phyloP scores from a whole-genome alignment of 306 rosid species.

The Dicorynia guianensis region DNA sequence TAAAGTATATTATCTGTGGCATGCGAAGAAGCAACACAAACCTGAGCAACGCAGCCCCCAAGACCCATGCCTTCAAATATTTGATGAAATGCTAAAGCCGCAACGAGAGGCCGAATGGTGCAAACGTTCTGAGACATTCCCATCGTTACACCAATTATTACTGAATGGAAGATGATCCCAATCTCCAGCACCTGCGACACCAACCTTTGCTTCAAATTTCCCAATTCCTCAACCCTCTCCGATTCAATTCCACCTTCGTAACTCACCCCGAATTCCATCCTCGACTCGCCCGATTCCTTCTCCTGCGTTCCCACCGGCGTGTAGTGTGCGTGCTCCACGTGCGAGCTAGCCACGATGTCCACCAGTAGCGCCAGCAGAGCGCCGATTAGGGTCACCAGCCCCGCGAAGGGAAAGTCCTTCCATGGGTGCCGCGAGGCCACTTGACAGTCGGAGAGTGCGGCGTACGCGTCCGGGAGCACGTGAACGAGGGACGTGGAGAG shows the following conservation, averaged over 20 bases:
- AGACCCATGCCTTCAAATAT: slow-evolving; percentile 97
- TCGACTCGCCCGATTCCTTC: slow-evolving; percentile 39
- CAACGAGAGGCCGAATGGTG: slow-evolving; percentile 84
- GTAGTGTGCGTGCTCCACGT: slow-evolving; percentile 73
- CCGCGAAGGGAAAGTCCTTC: slow-evolving; percentile 91
- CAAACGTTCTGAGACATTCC: slow-evolving; percentile 98
- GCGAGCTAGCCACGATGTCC: slow-evolving; percentile 80
- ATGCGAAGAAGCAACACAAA: slow-evolving; percentile 12
- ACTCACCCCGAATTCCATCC: slow-evolving; percentile 39
- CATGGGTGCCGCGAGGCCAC: slow-evolving; percentile 83
- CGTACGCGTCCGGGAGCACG: slow-evolving; percentile 93
- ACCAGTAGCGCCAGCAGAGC: slow-evolving; percentile 66
- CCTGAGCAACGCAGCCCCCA: slow-evolving; percentile 99
- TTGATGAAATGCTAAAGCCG: slow-evolving; percentile 93
- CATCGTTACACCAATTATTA: slow-evolving; percentile 88
- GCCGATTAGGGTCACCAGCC: slow-evolving; percentile 78
- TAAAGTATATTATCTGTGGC: too few relatives aligned
- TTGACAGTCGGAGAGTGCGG: slow-evolving; percentile 85
- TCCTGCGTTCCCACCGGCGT: slow-evolving; percentile 53
- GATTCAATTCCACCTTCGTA: slow-evolving; percentile 1
- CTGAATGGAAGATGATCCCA: slow-evolving; percentile 93
- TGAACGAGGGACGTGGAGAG: slow-evolving; percentile 95
- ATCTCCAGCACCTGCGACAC: slow-evolving; percentile 90
- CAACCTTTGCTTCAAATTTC: slow-evolving; percentile 72
- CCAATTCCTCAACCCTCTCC: slow-evolving; percentile 44